These are phyloP conservation scores for Mortierella polycephala DNA, from an alignment of 371 early-diverging fungal genomes.

Conservation along the genomic window DNA sequence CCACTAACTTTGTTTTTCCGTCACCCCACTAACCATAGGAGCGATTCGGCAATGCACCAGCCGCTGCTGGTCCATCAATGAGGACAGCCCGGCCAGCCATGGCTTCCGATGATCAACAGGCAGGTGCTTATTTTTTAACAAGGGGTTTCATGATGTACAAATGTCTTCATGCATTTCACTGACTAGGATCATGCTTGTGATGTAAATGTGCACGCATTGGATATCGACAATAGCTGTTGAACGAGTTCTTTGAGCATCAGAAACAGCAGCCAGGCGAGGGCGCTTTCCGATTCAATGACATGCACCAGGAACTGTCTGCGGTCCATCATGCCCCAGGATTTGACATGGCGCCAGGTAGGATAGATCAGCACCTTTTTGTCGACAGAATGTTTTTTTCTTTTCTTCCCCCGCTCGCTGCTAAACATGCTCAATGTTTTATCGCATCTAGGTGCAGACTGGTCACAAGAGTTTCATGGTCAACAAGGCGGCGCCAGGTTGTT, in stretches of 20 bases:
- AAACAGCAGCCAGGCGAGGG: slow-evolving; percentile 48
- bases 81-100: slow-evolving; percentile 42
- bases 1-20: slow-evolving; percentile 5
- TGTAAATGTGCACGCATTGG: background rate
- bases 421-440: background rate
- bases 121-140: background rate
- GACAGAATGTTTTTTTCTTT: background rate
- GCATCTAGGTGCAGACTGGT: slow-evolving; percentile 59
- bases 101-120: slow-evolving; percentile 52
- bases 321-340: slow-evolving; percentile 56
- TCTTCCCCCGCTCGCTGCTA: background rate
- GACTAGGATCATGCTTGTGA: too few relatives aligned
- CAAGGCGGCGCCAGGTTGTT: slow-evolving; percentile 61
- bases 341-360: slow-evolving; percentile 32
- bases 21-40: slow-evolving; percentile 18
- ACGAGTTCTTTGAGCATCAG: slow-evolving; percentile 71
- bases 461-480: slow-evolving; percentile 61
- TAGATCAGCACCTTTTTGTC: too few relatives aligned
- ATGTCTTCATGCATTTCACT: too few relatives aligned
- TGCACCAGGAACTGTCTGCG: slow-evolving; percentile 63
- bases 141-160: too few relatives aligned
- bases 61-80: slow-evolving; percentile 42
- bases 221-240: slow-evolving; percentile 53
- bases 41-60: slow-evolving; percentile 29
- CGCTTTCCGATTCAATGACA: slow-evolving; percentile 63